Evolutionary conservation across 495 filamentous ascomycete species (phyloP).

Genomic region (Neurospora pannonica): DNA sequence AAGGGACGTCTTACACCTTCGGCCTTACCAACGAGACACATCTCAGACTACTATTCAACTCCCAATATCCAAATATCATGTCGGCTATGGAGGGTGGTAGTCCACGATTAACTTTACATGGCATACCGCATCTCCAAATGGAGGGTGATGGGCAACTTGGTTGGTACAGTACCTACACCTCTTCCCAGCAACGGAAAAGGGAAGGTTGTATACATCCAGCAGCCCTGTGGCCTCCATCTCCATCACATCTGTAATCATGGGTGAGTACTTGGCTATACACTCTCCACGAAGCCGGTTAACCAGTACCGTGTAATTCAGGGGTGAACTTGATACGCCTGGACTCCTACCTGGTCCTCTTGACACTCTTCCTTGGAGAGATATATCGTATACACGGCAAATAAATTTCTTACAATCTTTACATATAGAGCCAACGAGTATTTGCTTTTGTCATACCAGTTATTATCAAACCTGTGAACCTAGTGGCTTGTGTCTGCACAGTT

Average conservation of each 20-base stretch:
- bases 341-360: neutral
- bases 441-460: neutral
- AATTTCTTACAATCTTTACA: neutral
- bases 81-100: neutral
- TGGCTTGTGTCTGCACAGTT: neutral
- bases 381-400: neutral
- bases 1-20: neutral
- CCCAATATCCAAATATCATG: neutral
- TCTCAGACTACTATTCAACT: neutral
- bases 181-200: neutral
- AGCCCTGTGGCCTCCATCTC: neutral
- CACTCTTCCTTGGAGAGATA: neutral
- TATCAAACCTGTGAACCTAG: neutral
- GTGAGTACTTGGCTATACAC: neutral
- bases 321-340: neutral
- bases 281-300: neutral
- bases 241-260: neutral
- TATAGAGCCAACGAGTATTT: neutral
- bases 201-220: neutral
- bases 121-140: neutral
- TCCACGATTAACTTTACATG: neutral
- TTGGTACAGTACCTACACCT: neutral
- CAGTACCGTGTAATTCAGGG: neutral
- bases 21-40: neutral
- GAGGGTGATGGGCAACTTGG: neutral